phyloP scores from a whole-genome alignment of 2,329 filamentous ascomycete genomes.

The Paradendryphiella salina region DNA sequence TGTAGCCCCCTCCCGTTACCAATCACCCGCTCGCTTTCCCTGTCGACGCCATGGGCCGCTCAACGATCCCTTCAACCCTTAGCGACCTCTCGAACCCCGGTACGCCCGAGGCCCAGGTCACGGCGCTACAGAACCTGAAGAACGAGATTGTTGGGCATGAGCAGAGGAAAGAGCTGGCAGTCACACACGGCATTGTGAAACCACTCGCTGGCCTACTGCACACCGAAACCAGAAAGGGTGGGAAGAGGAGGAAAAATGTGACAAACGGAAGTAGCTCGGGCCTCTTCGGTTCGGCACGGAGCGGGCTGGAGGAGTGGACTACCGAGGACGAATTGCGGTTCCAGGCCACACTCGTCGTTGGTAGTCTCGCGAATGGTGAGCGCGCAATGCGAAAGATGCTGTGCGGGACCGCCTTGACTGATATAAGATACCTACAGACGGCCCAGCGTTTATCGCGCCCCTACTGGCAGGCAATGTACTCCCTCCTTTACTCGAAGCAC shows the following conservation, averaged over 20 bases:
- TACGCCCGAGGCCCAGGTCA: slow-evolving; percentile 48
- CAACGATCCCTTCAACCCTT: slow-evolving; percentile 43
- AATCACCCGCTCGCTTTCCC: slow-evolving; percentile 7
- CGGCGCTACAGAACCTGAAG: slow-evolving; percentile 73
- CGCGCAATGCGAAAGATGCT: slow-evolving; percentile 4
- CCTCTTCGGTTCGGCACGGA: slow-evolving; percentile 10
- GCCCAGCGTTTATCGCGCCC: slow-evolving; percentile 75
- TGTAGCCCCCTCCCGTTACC: slow-evolving; percentile 14
- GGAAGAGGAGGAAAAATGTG: slow-evolving; percentile 55
- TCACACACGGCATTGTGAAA: slow-evolving; percentile 69
- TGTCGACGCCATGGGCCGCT: slow-evolving; percentile 39
- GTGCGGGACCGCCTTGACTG: slow-evolving; percentile 18
- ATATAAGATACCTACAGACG: slow-evolving; percentile 58
- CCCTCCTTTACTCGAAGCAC: slow-evolving; percentile 68
- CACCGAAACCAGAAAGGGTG: slow-evolving; percentile 49
- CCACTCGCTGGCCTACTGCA: slow-evolving; percentile 60
- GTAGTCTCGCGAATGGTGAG: slow-evolving; percentile 81
- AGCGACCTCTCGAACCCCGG: slow-evolving; percentile 46
- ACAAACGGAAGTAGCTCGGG: slow-evolving; percentile 22
- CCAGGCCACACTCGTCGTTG: slow-evolving; percentile 82
- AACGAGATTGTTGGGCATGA: slow-evolving; percentile 88
- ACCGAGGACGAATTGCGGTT: slow-evolving; percentile 70
- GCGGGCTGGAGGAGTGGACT: slow-evolving; percentile 47
- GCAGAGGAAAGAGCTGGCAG: slow-evolving; percentile 79
- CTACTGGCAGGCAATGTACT: slow-evolving; percentile 70